phyloP scores from a whole-genome alignment of 2,329 filamentous ascomycete species.

The Colletotrichum sp. region DNA sequence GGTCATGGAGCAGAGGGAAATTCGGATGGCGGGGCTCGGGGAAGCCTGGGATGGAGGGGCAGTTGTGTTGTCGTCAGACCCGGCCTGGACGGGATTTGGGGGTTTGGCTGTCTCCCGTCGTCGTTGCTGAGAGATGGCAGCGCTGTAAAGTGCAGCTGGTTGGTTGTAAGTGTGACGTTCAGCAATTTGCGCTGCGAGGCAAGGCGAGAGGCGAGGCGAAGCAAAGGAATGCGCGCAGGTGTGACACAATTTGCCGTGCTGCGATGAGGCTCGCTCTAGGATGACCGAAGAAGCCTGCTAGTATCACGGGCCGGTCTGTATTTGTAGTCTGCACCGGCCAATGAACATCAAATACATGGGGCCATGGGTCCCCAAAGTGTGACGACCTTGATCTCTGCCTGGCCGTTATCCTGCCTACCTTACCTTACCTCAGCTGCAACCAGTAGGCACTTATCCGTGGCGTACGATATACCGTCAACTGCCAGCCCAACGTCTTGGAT shows the following conservation, averaged over 20 bases:
- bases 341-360: background rate
- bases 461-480: background rate
- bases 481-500: background rate
- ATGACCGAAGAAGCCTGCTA: background rate
- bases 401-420: background rate
- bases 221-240: background rate
- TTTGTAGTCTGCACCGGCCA: constrained; percentile 14
- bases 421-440: background rate
- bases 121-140: background rate
- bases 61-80: background rate
- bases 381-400: constrained; percentile 12
- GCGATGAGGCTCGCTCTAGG: background rate
- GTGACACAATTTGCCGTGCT: background rate
- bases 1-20: background rate
- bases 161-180: background rate
- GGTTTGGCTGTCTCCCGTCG: background rate
- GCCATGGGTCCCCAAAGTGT: background rate
- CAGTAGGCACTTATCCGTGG: background rate
- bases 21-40: constrained; percentile 4
- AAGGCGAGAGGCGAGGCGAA: background rate
- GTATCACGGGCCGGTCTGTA: constrained; percentile 1
- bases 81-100: background rate
- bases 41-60: constrained; percentile 3
- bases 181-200: background rate
- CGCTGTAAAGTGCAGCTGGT: background rate